These are phyloP conservation scores for Aureobasidium sp. DNA, from an alignment of 2,329 filamentous ascomycete species.

Conservation along the genomic window DNA sequence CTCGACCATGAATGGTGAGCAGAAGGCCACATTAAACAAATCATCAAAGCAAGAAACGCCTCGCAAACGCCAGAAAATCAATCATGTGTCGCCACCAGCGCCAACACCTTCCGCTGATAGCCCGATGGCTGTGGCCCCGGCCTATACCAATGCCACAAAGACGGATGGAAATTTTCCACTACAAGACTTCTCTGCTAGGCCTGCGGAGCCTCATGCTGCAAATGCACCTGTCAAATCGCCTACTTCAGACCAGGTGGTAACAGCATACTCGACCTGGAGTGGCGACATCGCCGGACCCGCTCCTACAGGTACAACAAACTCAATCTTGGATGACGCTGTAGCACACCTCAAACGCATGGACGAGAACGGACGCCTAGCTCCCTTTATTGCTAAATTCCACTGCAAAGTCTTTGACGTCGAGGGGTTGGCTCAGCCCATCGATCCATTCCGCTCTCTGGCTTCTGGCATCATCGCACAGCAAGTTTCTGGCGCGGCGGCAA, in stretches of 20 bases:
- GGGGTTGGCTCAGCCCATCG: slow-evolving; percentile 73
- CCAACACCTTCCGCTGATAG: slow-evolving; percentile 39
- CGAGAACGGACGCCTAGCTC: slow-evolving; percentile 50
- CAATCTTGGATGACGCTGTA: slow-evolving; percentile 65
- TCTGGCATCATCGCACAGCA: slow-evolving; percentile 94
- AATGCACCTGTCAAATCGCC: slow-evolving; percentile 67
- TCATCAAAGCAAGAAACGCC: slow-evolving; percentile 18
- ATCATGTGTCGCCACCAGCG: slow-evolving; percentile 17
- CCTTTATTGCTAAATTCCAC: slow-evolving; percentile 62
- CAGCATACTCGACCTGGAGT: slow-evolving; percentile 34
- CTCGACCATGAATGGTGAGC: background rate
- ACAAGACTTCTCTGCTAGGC: slow-evolving; percentile 33
- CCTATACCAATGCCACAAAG: background rate
- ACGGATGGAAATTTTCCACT: slow-evolving; percentile 25
- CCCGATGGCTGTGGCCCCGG: slow-evolving; percentile 17
- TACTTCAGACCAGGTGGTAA: slow-evolving; percentile 55
- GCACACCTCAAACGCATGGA: slow-evolving; percentile 67
- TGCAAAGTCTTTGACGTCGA: slow-evolving; percentile 74
- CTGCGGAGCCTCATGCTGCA: slow-evolving; percentile 54
- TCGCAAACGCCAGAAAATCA: slow-evolving; percentile 9
- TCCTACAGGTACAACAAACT: slow-evolving; percentile 51
- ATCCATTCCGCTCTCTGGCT: slow-evolving; percentile 76
- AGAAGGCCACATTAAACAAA: slow-evolving; percentile 1
- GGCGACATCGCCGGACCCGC: slow-evolving; percentile 28
- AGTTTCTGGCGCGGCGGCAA: slow-evolving; percentile 85